Percentiles rank a stretch among this genome's conserved stretches.
These are phyloP conservation scores for Spiraea crenata DNA, from an alignment of 331 rosid species.

Conservation along the genomic window DNA sequence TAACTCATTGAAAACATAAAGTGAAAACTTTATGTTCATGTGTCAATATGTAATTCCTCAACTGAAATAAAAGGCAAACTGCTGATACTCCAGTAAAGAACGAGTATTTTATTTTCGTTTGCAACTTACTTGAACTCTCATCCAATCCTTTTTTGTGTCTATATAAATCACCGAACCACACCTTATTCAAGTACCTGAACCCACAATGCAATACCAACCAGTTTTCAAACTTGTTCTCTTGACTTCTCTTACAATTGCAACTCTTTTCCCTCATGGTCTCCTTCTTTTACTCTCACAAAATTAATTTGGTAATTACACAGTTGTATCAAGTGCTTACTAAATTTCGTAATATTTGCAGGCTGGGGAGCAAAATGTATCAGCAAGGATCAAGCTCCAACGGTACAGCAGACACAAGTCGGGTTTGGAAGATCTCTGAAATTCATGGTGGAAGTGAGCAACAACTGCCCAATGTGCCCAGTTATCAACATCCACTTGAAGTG, in stretches of 20 bases:
- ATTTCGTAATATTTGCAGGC: slow-evolving; percentile 17
- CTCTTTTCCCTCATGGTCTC: slow-evolving; percentile 9
- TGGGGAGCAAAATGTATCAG: slow-evolving; percentile 22
- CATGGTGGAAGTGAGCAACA: slow-evolving; percentile 34
- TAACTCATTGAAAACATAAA: too few species aligned
- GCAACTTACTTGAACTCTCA: neutral
- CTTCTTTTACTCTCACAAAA: neutral
- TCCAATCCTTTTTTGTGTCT: neutral
- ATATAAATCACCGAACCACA: neutral
- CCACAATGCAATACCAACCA: slow-evolving; percentile 8
- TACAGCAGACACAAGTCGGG: slow-evolving; percentile 33
- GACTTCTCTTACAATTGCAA: slow-evolving; percentile 3
- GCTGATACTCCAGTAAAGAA: too few species aligned
- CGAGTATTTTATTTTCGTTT: too few species aligned
- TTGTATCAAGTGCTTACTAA: neutral
- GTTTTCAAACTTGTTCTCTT: slow-evolving; percentile 11
- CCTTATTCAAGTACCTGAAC: too few species aligned
- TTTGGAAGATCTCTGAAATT: slow-evolving; percentile 27
- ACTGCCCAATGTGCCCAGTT: slow-evolving; percentile 40
- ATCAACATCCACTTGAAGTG: slow-evolving; percentile 36
- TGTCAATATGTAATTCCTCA: too few species aligned
- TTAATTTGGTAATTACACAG: neutral
- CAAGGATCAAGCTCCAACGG: slow-evolving; percentile 25
- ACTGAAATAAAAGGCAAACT: too few species aligned
- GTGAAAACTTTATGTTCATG: too few species aligned